Conservation (phyloP, 192 early-diverging fungal species). For the Coemansia asiatica region DNA sequence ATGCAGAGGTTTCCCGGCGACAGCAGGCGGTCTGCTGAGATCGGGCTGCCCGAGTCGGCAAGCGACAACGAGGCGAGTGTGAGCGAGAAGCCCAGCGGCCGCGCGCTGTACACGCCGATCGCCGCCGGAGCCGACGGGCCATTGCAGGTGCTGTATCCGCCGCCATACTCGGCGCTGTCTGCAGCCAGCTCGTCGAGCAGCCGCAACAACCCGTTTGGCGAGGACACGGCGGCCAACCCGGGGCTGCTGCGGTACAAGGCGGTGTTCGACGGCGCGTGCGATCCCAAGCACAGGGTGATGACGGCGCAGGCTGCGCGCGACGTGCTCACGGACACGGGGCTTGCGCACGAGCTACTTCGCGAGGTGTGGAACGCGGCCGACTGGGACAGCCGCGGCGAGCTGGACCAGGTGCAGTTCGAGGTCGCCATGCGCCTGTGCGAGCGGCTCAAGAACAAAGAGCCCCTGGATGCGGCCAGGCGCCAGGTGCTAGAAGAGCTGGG, state of each 20-base stretch:
- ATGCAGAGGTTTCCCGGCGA: constrained; percentile 73
- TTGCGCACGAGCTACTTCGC: constrained; percentile 64
- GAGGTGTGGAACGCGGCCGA: constrained; percentile 77
- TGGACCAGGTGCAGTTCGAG: constrained; percentile 81
- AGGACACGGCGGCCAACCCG: constrained; percentile 60
- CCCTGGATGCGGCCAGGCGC: constrained; percentile 23
- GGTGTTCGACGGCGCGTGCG: constrained; percentile 39
- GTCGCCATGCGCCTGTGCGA: constrained; percentile 75
- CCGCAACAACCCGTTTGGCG: constrained; percentile 75
- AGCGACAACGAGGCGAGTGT: constrained; percentile 2
- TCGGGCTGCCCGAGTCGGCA: constrained; percentile 16
- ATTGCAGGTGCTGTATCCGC: constrained; percentile 19
- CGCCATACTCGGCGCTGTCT: constrained; percentile 50
- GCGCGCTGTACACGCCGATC: constrained; percentile 14
- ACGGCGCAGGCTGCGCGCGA: constrained; percentile 19
- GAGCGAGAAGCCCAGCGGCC: constrained; percentile 17
- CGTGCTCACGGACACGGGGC: constrained; percentile 62
- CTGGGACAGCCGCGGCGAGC: constrained; percentile 78
- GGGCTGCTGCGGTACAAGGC: constrained; percentile 46
- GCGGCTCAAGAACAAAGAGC: constrained; percentile 36
- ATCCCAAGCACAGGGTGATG: constrained; percentile 35
- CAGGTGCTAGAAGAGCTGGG: constrained; percentile 45
- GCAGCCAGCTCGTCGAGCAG: constrained; percentile 29
- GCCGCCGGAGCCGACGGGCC: neutral
- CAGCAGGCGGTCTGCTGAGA: constrained; percentile 32